A percentile compares a stretch with the other conserved stretches of the same genome.
Evolutionary conservation across 1,284 basidiomycete genomes (phyloP).

Genomic region (Ceratorhiza oryzae-sativae): DNA sequence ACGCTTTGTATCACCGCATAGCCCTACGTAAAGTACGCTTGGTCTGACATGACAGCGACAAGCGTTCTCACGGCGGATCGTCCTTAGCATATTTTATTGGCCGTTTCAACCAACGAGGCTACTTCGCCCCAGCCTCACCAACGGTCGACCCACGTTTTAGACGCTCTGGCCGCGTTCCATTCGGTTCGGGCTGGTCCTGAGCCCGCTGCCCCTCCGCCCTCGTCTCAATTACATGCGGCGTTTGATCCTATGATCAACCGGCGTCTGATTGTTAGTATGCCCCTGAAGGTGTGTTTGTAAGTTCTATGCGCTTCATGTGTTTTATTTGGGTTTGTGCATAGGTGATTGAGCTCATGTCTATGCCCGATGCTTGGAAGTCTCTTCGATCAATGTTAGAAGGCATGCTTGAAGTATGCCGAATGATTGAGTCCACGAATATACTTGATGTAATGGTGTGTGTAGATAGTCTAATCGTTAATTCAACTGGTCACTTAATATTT

Average conservation of each 20-base stretch:
- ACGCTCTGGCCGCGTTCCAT: conserved; percentile 31
- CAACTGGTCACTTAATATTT: background rate
- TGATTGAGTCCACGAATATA: conserved; percentile 18
- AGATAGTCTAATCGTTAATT: background rate
- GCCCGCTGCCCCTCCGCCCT: conserved; percentile 52
- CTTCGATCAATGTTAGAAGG: conserved; percentile 38
- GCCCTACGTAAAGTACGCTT: conserved; percentile 54
- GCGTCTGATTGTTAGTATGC: conserved; percentile 74
- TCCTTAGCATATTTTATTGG: conserved; percentile 28
- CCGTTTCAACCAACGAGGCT: conserved; percentile 11
- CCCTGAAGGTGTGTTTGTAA: conserved; percentile 65
- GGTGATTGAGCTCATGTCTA: conserved; percentile 39
- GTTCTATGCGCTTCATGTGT: background rate
- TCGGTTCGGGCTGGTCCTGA: conserved; percentile 45
- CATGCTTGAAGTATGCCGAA: conserved; percentile 33
- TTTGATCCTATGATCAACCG: conserved; percentile 77
- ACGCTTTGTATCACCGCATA: conserved; percentile 44
- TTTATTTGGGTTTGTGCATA: background rate
- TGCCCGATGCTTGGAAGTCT: conserved; percentile 40
- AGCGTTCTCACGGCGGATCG: background rate
- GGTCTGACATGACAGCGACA: no score
- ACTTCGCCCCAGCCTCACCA: background rate
- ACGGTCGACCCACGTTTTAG: conserved; percentile 3
- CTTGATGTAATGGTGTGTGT: conserved; percentile 33
- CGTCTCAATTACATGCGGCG: conserved; percentile 61